Evolutionary conservation across 768 basidiomycete species (phyloP).

Genomic region (Mycena floridula): DNA sequence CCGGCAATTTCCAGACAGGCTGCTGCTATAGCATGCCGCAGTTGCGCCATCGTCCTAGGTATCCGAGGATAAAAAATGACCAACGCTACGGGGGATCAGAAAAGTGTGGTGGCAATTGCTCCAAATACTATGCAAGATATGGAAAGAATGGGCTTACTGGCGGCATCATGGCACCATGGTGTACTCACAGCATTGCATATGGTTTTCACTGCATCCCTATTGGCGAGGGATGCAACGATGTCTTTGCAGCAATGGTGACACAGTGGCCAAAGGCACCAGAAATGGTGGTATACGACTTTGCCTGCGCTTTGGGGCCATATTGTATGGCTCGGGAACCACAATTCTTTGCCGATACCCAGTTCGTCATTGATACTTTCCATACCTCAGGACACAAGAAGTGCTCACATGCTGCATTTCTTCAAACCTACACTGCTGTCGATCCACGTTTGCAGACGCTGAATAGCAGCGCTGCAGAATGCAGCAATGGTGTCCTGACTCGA

Average conservation of each 20-base stretch:
- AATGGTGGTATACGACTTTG: slow-evolving; percentile 21
- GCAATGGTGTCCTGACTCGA: slow-evolving; percentile 10
- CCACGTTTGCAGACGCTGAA: not conserved
- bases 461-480: not conserved
- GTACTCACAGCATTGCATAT: no score
- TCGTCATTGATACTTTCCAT: slow-evolving; percentile 14
- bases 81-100: slow-evolving; percentile 4
- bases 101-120: slow-evolving; percentile 10
- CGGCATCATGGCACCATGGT: no score
- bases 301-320: slow-evolving; percentile 18
- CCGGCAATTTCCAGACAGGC: slow-evolving; percentile 17
- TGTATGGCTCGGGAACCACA: slow-evolving; percentile 11
- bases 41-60: slow-evolving; percentile 20
- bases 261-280: slow-evolving; percentile 21
- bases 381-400: slow-evolving; percentile 10
- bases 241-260: slow-evolving; percentile 32
- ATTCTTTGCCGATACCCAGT: slow-evolving; percentile 13
- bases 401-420: not conserved
- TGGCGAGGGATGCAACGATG: slow-evolving; percentile 30
- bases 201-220: slow-evolving; percentile 18
- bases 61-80: slow-evolving; percentile 20
- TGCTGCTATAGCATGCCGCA: slow-evolving; percentile 23
- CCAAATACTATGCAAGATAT: slow-evolving; percentile 11
- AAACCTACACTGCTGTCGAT: not conserved
- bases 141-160: slow-evolving; percentile 3